Evolutionary conservation across 495 filamentous ascomycete genomes (phyloP).

Genomic region (Neurospora sublineolata): DNA sequence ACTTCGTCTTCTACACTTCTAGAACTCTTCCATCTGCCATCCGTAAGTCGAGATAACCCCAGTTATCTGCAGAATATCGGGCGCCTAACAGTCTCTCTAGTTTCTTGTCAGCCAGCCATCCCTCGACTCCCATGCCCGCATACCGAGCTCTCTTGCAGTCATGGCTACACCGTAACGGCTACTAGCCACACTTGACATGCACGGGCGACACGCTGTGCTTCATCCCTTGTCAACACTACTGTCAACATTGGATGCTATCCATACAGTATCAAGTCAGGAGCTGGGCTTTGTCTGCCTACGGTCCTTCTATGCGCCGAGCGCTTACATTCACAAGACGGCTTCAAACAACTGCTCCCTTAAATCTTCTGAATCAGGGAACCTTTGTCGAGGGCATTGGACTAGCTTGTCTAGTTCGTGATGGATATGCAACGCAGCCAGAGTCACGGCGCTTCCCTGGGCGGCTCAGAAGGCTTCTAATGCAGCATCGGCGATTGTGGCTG

Average conservation of each 20-base stretch:
- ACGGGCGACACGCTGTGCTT: background rate
- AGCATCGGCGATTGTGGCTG: constrained; percentile 9
- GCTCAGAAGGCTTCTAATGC: background rate
- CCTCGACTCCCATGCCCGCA: background rate
- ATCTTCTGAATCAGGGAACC: background rate
- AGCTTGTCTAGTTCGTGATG: background rate
- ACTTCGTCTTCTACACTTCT: background rate
- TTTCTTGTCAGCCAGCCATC: background rate
- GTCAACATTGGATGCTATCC: background rate
- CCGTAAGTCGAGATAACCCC: background rate
- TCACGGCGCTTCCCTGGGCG: background rate
- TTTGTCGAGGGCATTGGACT: background rate
- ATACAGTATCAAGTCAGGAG: background rate
- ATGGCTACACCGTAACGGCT: background rate
- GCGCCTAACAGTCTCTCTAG: background rate
- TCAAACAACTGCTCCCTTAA: background rate
- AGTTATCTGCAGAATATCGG: background rate
- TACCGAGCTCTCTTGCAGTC: background rate
- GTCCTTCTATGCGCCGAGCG: background rate
- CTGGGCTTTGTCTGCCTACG: background rate
- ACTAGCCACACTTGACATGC: background rate
- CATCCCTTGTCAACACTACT: background rate
- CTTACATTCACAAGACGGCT: background rate
- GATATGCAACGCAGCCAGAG: constrained; percentile 3
- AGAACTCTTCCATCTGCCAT: background rate